Conservation (phyloP, 768 basidiomycete genomes). For the Plicaturopsis crispa region DNA sequence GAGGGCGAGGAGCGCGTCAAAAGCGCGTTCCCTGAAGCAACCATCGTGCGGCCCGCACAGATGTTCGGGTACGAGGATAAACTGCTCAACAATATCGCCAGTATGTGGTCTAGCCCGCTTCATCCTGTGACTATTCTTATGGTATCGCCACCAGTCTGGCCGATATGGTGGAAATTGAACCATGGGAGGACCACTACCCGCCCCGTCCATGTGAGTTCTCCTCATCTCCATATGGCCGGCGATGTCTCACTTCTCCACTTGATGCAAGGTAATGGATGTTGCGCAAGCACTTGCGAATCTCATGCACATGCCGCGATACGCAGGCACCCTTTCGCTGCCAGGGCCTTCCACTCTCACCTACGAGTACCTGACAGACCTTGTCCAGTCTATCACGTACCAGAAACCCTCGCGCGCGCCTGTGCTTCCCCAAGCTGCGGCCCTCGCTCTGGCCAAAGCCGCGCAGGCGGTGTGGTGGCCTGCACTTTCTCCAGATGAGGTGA, state of each 20-base stretch:
- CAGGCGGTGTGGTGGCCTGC: constrained; percentile 86
- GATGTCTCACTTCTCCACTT: constrained; percentile 7
- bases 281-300: constrained; percentile 86
- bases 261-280: constrained; percentile 77
- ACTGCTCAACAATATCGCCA: constrained; percentile 83
- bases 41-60: constrained; percentile 76
- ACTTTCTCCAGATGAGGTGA: constrained; percentile 85
- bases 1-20: constrained; percentile 86
- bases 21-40: constrained; percentile 76
- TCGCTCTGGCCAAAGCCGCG: constrained; percentile 53
- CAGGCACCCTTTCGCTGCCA: constrained; percentile 73
- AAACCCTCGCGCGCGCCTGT: constrained; percentile 65
- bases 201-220: constrained; percentile 76
- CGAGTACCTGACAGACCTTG: constrained; percentile 73
- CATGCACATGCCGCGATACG: constrained; percentile 49
- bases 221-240: constrained; percentile 13
- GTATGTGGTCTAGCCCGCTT: constrained; percentile 39
- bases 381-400: constrained; percentile 73
- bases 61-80: constrained; percentile 97
- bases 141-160: constrained; percentile 57
- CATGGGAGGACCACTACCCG: constrained; percentile 78
- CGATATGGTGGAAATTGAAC: constrained; percentile 94
- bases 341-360: constrained; percentile 84
- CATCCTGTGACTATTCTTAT: constrained; percentile 7
- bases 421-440: constrained; percentile 68